These are phyloP conservation scores for Aspergillus coremiiformis DNA, from an alignment of 495 filamentous ascomycete genomes.

Conservation along the genomic window DNA sequence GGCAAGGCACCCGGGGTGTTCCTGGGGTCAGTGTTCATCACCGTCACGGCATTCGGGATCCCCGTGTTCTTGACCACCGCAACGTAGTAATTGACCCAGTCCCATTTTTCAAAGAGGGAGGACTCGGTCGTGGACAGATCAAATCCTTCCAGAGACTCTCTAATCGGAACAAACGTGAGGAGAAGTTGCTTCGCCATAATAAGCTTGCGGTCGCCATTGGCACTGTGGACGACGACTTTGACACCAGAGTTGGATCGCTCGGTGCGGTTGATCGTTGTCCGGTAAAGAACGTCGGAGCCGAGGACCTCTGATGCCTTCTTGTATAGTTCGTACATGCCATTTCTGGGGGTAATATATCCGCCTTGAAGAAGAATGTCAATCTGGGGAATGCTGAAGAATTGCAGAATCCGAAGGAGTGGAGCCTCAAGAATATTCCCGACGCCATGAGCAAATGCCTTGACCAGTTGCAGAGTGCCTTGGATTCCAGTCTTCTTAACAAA, in stretches of 20 bases:
- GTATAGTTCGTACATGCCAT: constrained; percentile 39
- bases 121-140: constrained; percentile 30
- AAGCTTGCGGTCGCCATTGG: constrained; percentile 21
- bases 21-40: neutral
- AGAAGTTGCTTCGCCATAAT: constrained; percentile 42
- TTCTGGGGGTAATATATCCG: constrained; percentile 20
- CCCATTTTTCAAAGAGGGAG: constrained; percentile 26
- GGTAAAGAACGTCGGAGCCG: constrained; percentile 23
- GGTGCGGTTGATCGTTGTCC: constrained; percentile 21
- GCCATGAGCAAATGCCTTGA: constrained; percentile 26
- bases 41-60: constrained; percentile 20
- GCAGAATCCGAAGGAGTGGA: constrained; percentile 25
- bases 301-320: constrained; percentile 25
- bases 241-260: constrained; percentile 21
- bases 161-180: constrained; percentile 35
- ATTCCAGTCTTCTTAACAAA: constrained; percentile 41
- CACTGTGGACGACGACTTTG: constrained; percentile 27
- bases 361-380: constrained; percentile 8
- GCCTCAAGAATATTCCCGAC: constrained; percentile 32
- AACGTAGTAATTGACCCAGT: constrained; percentile 36
- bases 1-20: constrained; percentile 4
- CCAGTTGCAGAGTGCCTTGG: constrained; percentile 19
- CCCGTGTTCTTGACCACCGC: constrained; percentile 35
- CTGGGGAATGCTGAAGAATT: constrained; percentile 17
- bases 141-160: constrained; percentile 27